Conservation (phyloP, 2,329 filamentous ascomycete species). For the Ceratocystis variospora region DNA sequence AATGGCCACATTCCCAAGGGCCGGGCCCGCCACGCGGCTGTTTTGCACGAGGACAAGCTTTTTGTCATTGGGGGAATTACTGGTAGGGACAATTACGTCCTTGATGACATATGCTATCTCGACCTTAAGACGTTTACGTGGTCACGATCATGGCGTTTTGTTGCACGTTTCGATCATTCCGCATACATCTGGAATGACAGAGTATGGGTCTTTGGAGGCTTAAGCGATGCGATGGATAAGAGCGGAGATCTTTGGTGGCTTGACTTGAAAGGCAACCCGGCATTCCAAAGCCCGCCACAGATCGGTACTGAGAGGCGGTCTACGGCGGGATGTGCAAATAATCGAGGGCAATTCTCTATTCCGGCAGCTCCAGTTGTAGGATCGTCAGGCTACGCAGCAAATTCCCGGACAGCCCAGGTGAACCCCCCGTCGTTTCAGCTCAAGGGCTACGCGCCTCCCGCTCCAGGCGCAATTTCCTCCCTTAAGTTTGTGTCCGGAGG, state of each 20-base stretch:
- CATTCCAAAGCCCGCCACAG: constrained; percentile 58
- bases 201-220: constrained; percentile 91
- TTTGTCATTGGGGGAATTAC: constrained; percentile 95
- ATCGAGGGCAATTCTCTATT: constrained; percentile 25
- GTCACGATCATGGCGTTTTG: constrained; percentile 93
- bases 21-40: constrained; percentile 80
- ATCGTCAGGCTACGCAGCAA: constrained; percentile 51
- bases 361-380: constrained; percentile 40
- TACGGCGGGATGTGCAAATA: constrained; percentile 26
- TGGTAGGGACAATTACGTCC: constrained; percentile 76
- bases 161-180: constrained; percentile 86
- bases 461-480: constrained; percentile 78
- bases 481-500: constrained; percentile 80
- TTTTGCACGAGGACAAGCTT: constrained; percentile 89
- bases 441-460: constrained; percentile 64
- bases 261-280: constrained; percentile 79
- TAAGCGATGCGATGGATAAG: constrained; percentile 94
- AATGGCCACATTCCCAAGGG: constrained; percentile 76
- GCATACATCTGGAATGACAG: constrained; percentile 84
- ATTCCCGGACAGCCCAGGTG: constrained; percentile 52
- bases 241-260: constrained; percentile 95
- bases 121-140: constrained; percentile 96
- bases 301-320: constrained; percentile 38
- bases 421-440: constrained; percentile 54
- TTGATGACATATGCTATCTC: constrained; percentile 93